Evolutionary conservation across 305 asterid genomes (phyloP), one percentile per base, ranked within the genome.

Genomic region (Fraxinus dipetala): DNA sequence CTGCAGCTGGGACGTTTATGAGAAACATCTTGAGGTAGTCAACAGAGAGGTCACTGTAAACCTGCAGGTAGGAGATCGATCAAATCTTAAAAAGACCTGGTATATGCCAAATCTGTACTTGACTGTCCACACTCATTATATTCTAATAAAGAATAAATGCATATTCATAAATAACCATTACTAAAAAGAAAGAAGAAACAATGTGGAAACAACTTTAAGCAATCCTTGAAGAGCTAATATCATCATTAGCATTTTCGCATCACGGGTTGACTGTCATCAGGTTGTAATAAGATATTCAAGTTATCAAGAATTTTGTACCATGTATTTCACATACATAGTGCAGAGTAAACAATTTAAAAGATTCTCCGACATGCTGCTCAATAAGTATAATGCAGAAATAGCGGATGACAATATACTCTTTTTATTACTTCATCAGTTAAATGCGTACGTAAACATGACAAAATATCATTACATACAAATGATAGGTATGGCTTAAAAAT

Each of bases 1-100:
- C 91, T 75, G 99, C 90, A 3, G 99, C 97, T 0, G 98, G 99
- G 38, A 95, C 98, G 67, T 95, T 93, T 81, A 94, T 87, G 72
- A 94, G 94, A 86, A 95, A 91, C 99, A 95, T 95, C 93, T 88
- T 93, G 83, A 95, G 95, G 82, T 95, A 95, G 85, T 95, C 98
- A 24, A 95, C 97, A 56, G 92, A 89, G 74, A 94, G 97, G 89
- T 95, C 98, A 79, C 99, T 95, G 77, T 95, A 95, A 83, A 95
- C 99, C 99, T 94, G 92, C 85, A 82, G 56, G 80, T 82, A 56
- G 18, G 22, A 26, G 79, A 78, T 30, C 56, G 28, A 35, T n/a
- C 13, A 51, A 79, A 43, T 76, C 72, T 48, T 18, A 59, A 32
- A 26, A 78, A 78, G 30, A 74, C 76, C 48, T 0, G 11, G 26